phyloP scores from a whole-genome alignment of 176 grass and related monocot genomes.

The Panicum miliaceum region DNA sequence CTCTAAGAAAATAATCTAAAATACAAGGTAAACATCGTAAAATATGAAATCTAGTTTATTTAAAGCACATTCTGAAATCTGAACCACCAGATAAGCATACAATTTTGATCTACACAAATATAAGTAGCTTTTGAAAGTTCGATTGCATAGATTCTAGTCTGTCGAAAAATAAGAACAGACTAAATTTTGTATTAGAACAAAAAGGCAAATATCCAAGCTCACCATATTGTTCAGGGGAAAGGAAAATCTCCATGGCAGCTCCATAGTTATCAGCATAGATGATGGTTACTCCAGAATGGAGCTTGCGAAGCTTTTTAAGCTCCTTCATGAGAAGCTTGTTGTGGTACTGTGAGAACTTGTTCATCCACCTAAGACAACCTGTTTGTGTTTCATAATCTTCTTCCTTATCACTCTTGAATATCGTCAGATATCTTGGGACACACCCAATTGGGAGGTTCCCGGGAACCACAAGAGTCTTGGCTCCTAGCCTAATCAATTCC shows the following conservation, averaged over 20 bases:
- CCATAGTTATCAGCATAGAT: constrained; percentile 81
- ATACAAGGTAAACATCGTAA: not conserved
- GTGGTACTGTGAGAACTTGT: constrained; percentile 79
- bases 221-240: constrained; percentile 67
- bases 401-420: constrained; percentile 60
- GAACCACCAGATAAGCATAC: not conserved
- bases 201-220: constrained; percentile 21
- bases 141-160: not conserved
- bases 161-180: not conserved
- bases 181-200: not conserved
- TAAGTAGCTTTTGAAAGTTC: not conserved
- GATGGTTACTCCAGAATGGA: constrained; percentile 56
- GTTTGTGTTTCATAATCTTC: constrained; percentile 77
- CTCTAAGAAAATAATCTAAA: not conserved
- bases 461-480: constrained; percentile 75
- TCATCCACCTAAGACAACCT: constrained; percentile 81
- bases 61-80: not conserved
- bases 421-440: constrained; percentile 57
- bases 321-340: constrained; percentile 60
- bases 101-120: not conserved
- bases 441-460: constrained; percentile 92
- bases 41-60: not conserved
- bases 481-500: constrained; percentile 78
- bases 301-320: constrained; percentile 55
- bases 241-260: constrained; percentile 70